phyloP scores from a whole-genome alignment of 192 early-diverging fungal species.

The Backusella mclennaniae region DNA sequence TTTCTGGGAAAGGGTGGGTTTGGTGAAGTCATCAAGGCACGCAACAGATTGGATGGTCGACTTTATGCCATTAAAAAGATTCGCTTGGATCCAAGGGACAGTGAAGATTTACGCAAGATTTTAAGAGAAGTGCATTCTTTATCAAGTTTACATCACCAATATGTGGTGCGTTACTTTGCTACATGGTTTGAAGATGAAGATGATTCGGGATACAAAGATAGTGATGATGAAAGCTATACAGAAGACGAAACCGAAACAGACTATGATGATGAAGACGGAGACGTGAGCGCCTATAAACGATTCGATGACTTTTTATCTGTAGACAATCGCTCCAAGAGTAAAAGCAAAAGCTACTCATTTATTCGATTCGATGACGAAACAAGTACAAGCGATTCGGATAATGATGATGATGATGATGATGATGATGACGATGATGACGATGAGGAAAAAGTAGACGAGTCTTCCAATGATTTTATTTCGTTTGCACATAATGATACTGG shows the following conservation, averaged over 20 bases:
- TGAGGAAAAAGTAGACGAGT: conserved; percentile 2
- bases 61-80: conserved; percentile 95
- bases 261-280: conserved; percentile 34
- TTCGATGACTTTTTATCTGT: conserved; percentile 50
- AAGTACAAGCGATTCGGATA: conserved; percentile 29
- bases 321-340: conserved; percentile 25
- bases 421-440: conserved; percentile 32
- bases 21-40: conserved; percentile 93
- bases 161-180: conserved; percentile 86
- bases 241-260: conserved; percentile 34
- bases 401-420: conserved; percentile 34
- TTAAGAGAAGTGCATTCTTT: conserved; percentile 90
- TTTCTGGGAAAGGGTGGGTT: conserved; percentile 83
- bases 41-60: conserved; percentile 77
- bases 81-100: conserved; percentile 73
- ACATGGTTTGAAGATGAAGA: conserved; percentile 83
- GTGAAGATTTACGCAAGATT: conserved; percentile 78
- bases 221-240: conserved; percentile 32
- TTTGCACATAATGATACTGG: conserved; percentile 17
- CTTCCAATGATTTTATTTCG: conserved; percentile 16
- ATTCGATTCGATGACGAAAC: conserved; percentile 45
- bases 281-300: conserved; percentile 17
- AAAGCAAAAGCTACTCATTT: conserved; percentile 31
- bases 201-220: conserved; percentile 30
- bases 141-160: conserved; percentile 85